Evolutionary conservation across 352 stramenopile species (phyloP), one percentile per base, ranked within the genome.

Genomic region (Globisporangium uncinulatum): DNA sequence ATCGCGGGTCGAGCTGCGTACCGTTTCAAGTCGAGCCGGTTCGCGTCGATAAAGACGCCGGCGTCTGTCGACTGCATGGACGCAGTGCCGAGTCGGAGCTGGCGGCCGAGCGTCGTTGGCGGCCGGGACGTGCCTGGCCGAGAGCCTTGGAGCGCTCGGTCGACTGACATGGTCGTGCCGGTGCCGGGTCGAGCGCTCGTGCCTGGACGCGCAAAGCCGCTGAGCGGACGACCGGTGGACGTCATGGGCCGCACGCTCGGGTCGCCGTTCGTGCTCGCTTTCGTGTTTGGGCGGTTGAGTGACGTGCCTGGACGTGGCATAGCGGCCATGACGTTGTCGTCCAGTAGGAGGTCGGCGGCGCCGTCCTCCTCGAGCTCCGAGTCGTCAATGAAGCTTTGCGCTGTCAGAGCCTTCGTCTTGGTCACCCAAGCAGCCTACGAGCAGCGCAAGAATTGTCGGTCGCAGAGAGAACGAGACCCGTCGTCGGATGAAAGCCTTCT

Each of bases 361-460:
- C 90, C 90, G 64, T 96, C 80, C 43, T 96, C 89, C 58, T 97
- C 88, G 49, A 97, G 79, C 61, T 97, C 90, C 50, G 88, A 96
- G 67, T 98, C 92, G 69, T 98, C 92, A 37, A 98, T 79, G 70
- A 78, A 97, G 56, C 86, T 92, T 61, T 96, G 71, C 61, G 83
- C 76, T 3, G 86, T 97, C 52, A 98, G 65, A 24, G 88, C 88
- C 51, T 87, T 82, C 37, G 81, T 92, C 74, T 97, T 97, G 61
- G 90, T 86, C 49, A 96, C 77, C 90, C 91, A 97, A 24, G 79
- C 85, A 3, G 87, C 89, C 79, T 92, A 49, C 11, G 43, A 31
- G 10, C n/a, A 47, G 3, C 24, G 2, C 24, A 29, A n/a, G n/a
- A n/a, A n/a, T n/a, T n/a, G n/a, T n/a, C n/a, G n/a, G n/a, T n/a